Base-by-base conservation (phyloP, 352 stramenopile genomes). In the Blastocystis sp. region DNA sequence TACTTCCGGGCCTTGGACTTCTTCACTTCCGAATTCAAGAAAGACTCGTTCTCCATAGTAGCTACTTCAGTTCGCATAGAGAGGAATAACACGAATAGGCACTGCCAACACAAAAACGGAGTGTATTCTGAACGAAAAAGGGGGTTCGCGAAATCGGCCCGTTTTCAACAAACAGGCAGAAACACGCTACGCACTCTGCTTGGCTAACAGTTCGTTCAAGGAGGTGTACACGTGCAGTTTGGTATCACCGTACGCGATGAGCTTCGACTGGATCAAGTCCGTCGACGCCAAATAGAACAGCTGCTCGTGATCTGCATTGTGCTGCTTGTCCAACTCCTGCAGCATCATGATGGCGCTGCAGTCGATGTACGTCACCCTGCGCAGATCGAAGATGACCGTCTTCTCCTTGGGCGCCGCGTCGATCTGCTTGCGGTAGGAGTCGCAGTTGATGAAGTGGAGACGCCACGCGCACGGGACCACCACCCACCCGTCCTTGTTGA, bases 381-480 rank as follows among this genome's bases (percentile, higher is more conserved):
- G 48, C 11, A 84, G 41, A 56, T 84, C 74, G 7, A 84, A 34
- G 4, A 84, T 34, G 1, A 84, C 34, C 11, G 10, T 43, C 74
- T 66, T 45, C 1, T 17, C 28, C n/a, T 17, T 17, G 7, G 59
- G 40, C 10, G 43, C 41, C 2, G 45, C 11, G 10, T 84, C 74
- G 17, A 84, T 59, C 5, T 59, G 52, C 4, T 48, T 67, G 17
- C 74, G 74, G 48, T 67, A 69, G 21, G 74, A 69, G 48, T 84
- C 74, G 34, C 74, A 53, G 48, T 84, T 84, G 52, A 84, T 28
- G 28, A 84, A 84, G 45, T 84, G 74, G 2, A 84, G 74, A 14
- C 23, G 48, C 34, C 17, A n/a, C 40, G 74, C 34, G 34, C 56
- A 53, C 1, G 74, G 65, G 28, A 84, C 56, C 40, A 67, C 28